Evolutionary conservation across 345 rosid genomes (phyloP).

Genomic region (Mercurialis annua): DNA sequence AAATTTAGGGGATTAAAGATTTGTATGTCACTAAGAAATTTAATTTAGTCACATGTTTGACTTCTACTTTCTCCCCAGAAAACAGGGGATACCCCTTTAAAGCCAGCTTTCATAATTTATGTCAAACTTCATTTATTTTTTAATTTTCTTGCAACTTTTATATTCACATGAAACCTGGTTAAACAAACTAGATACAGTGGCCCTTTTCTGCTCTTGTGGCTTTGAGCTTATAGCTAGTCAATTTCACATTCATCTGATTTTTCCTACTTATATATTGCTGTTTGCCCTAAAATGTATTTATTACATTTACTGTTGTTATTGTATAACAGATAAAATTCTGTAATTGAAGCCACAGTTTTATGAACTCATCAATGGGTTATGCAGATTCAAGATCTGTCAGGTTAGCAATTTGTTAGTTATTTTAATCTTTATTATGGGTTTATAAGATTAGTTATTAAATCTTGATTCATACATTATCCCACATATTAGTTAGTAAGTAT

Average conservation of each 20-base stretch:
- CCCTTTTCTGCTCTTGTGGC: constrained; percentile 17
- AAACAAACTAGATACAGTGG: neutral
- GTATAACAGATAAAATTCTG: constrained; percentile 6
- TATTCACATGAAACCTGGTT: constrained; percentile 33
- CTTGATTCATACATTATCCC: neutral
- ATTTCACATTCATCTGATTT: constrained; percentile 15
- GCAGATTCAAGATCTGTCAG: constrained; percentile 67
- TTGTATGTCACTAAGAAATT: constrained; percentile 8
- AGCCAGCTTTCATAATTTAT: constrained; percentile 21
- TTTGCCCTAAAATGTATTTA: neutral
- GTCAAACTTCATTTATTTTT: constrained; percentile 19
- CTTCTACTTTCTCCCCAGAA: constrained; percentile 14
- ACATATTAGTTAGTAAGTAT: neutral
- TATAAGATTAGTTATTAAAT: neutral
- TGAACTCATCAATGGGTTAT: constrained; percentile 28
- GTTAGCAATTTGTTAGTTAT: constrained; percentile 33
- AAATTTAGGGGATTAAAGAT: too few relatives aligned
- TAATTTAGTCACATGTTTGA: constrained; percentile 23
- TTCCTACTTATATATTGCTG: constrained; percentile 6
- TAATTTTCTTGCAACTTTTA: neutral
- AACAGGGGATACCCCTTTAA: constrained; percentile 12
- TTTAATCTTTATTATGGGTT: neutral
- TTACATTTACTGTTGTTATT: neutral
- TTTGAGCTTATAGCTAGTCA: constrained; percentile 20
- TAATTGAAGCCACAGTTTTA: neutral